phyloP scores from a whole-genome alignment of 495 filamentous ascomycete species.

The Aspergillus sclerotiicarbonarius region DNA sequence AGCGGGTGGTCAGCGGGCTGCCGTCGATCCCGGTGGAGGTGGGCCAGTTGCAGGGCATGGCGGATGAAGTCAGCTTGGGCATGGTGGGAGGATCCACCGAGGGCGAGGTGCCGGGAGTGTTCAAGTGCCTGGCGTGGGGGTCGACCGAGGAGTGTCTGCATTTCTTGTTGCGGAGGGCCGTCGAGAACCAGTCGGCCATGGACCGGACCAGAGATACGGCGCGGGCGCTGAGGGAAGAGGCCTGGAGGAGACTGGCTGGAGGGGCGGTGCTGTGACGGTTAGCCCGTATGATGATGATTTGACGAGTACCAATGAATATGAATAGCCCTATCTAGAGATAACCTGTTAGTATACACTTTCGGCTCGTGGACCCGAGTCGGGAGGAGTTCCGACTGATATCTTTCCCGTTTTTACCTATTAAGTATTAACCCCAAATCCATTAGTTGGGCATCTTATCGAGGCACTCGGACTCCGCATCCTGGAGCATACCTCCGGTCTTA shows the following conservation, averaged over 20 bases:
- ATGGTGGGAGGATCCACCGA: slow-evolving; percentile 46
- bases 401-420: no score
- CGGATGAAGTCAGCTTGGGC: slow-evolving; percentile 81
- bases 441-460: no score
- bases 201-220: slow-evolving; percentile 64
- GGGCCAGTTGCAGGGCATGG: slow-evolving; percentile 90
- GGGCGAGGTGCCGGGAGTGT: slow-evolving; percentile 50
- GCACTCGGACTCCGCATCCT: background rate
- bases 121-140: slow-evolving; percentile 88
- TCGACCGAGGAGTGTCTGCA: slow-evolving; percentile 81
- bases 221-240: slow-evolving; percentile 63
- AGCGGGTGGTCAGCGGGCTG: slow-evolving; percentile 38
- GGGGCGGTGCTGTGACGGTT: background rate
- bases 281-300: background rate
- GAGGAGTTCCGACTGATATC: background rate
- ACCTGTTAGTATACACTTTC: background rate
- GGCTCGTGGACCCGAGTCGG: background rate
- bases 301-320: background rate
- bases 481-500: background rate
- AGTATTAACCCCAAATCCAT: no score
- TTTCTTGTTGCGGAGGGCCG: slow-evolving; percentile 73
- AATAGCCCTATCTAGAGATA: background rate
- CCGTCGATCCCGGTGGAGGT: slow-evolving; percentile 59
- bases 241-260: slow-evolving; percentile 51
- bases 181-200: slow-evolving; percentile 83